phyloP scores from a whole-genome alignment of 2,329 filamentous ascomycete species.

The Colletotrichum sp. region DNA sequence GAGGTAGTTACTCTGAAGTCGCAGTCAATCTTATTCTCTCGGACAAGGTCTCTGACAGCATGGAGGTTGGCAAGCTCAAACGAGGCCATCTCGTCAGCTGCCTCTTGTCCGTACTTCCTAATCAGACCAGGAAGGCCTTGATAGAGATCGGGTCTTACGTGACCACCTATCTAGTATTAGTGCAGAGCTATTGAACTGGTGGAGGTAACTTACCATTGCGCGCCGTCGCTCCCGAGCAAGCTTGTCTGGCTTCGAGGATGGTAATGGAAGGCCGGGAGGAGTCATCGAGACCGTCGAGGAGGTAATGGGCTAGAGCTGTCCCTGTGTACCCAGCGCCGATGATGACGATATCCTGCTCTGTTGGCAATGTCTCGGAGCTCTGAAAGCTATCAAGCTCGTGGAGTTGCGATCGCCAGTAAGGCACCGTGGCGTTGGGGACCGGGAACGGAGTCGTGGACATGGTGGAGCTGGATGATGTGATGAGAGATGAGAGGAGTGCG shows the following conservation, averaged over 20 bases:
- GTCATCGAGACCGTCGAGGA: not conserved
- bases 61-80: conserved; percentile 23
- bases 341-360: conserved; percentile 17
- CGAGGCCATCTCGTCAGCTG: conserved; percentile 27
- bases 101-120: conserved; percentile 22
- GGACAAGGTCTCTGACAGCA: conserved; percentile 16
- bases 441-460: not conserved
- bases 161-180: conserved; percentile 2
- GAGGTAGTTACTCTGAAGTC: conserved; percentile 17
- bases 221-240: conserved; percentile 18
- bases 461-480: too few species aligned
- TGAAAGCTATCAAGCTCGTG: conserved; percentile 19
- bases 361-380: conserved; percentile 9
- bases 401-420: conserved; percentile 13
- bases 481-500: not conserved
- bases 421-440: not conserved
- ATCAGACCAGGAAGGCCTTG: not conserved
- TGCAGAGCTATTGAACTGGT: too few species aligned
- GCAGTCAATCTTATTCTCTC: conserved; percentile 8
- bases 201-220: conserved; percentile 1
- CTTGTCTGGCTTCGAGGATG: conserved; percentile 21
- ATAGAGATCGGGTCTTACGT: conserved; percentile 17
- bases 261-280: not conserved
- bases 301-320: not conserved
- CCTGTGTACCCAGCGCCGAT: conserved; percentile 19